Conservation (phyloP, 129 eudicot genomes). For the Tanacetum coccineum region DNA sequence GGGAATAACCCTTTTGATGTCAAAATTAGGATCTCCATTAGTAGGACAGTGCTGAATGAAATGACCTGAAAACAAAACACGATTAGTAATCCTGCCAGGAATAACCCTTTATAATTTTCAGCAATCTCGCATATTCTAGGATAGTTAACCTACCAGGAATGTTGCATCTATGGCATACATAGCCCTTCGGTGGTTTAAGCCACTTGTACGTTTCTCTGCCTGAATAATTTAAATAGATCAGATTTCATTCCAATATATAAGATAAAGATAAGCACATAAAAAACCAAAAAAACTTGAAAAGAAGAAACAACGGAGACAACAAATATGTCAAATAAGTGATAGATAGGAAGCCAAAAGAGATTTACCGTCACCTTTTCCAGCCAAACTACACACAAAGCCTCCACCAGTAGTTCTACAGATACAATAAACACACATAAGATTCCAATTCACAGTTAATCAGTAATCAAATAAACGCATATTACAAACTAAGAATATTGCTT, state of each 20-base stretch:
- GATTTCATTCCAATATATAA: not conserved
- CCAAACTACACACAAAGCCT: too few species aligned
- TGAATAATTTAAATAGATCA: not conserved
- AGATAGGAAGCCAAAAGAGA: not conserved
- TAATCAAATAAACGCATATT: too few species aligned
- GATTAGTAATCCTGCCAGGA: not conserved
- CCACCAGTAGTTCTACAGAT: too few species aligned
- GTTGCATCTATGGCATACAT: constrained; percentile 9
- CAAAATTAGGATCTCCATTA: constrained; percentile 2
- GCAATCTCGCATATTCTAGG: not conserved
- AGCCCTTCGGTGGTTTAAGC: not conserved
- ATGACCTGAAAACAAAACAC: constrained; percentile 6
- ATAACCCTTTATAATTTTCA: not conserved
- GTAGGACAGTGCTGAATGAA: constrained; percentile 13
- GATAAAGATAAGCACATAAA: not conserved
- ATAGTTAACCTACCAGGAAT: not conserved
- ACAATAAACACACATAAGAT: too few species aligned
- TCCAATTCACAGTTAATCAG: too few species aligned
- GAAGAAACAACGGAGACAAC: not conserved
- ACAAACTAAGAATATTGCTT: too few species aligned
- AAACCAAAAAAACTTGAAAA: not conserved
- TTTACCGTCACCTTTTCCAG: not conserved
- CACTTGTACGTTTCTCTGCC: not conserved
- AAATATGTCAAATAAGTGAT: not conserved
- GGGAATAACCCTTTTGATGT: not conserved